Evolutionary conservation across 202 grass and related monocot genomes (phyloP), one percentile per base, ranked within the genome.

Genomic region (Hordeum pubiflorum): DNA sequence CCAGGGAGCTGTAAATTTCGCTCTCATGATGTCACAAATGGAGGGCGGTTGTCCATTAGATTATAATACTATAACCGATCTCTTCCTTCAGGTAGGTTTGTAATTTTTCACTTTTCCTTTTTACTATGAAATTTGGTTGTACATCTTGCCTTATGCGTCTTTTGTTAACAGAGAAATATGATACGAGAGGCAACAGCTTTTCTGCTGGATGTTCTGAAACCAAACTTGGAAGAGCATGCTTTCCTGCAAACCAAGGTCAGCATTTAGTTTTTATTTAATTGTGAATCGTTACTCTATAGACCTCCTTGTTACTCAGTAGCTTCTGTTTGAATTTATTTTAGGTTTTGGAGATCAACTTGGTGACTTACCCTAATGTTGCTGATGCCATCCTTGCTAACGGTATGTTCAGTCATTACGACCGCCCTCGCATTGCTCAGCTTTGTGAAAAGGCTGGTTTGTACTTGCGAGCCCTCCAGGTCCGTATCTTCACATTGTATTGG

Each of bases 381-480:
- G 94, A 97, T 92, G 94, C 94, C 71, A 97, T 97, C 52, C 87
- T 97, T 82, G 94, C 94, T 84, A 94, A 97, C 79, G 94, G 94
- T 58, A 89, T 89, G 87, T 89, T 89, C 79, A 89, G 87, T 71
- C 94, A 97, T 85, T 97, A 97, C 10, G 94, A 97, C 71, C 94
- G 94, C 38, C 94, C 94, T 78, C 89, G 94, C 32, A 87, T 97
- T 82, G 94, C 91, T 87, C 94, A 97, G 66, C 64, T 97, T 54
- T 97, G 94, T 85, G 94, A 97, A 90, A 94, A 97, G 73, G 91
- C 87, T 61, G 94, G 94, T 15, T 85, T 97, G 60, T 97, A 91
- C 88, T 78, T 97, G 83, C 83, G 94, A 52, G 94, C 94, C 14
- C 91, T 97, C 81, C 94, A 97, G 91, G 94, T 97, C 69, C 7